Evolutionary conservation across 2,329 filamentous ascomycete genomes (phyloP).

Genomic region (Penicillium expansum): DNA sequence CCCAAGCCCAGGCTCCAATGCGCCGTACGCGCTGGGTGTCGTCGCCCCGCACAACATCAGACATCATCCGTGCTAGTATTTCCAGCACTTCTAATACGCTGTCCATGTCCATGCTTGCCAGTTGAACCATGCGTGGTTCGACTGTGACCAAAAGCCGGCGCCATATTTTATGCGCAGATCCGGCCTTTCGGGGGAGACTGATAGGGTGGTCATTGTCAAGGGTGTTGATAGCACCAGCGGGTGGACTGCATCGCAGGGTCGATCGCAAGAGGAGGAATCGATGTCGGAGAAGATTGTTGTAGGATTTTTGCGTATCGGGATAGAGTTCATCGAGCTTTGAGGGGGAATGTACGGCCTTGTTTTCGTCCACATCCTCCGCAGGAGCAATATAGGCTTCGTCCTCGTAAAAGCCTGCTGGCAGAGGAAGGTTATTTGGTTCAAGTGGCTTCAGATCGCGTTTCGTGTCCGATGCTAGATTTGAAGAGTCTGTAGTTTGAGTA

Average conservation of each 20-base stretch:
- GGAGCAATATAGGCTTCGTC: slow-evolving; percentile 76
- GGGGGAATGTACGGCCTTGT: slow-evolving; percentile 28
- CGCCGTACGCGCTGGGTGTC: slow-evolving; percentile 60
- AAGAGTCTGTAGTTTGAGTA: slow-evolving; percentile 33
- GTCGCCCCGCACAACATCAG: slow-evolving; percentile 61
- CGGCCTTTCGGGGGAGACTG: slow-evolving; percentile 54
- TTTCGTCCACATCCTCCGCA: slow-evolving; percentile 48
- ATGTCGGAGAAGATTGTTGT: slow-evolving; percentile 63
- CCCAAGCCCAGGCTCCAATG: slow-evolving; percentile 83
- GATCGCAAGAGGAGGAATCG: slow-evolving; percentile 66
- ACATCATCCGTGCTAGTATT: slow-evolving; percentile 56
- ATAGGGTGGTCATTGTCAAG: slow-evolving; percentile 55
- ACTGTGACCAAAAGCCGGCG: slow-evolving; percentile 37
- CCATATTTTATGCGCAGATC: slow-evolving; percentile 58
- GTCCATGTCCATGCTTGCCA: slow-evolving; percentile 57
- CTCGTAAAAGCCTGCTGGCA: slow-evolving; percentile 62
- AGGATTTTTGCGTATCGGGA: slow-evolving; percentile 60
- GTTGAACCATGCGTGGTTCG: slow-evolving; percentile 50
- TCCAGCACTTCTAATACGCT: slow-evolving; percentile 65
- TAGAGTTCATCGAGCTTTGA: slow-evolving; percentile 27
- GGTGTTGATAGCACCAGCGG: slow-evolving; percentile 51
- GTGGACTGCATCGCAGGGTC: slow-evolving; percentile 57
- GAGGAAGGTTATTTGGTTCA: slow-evolving; percentile 51
- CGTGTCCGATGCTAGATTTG: not conserved
- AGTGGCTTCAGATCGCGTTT: not conserved